phyloP scores from a whole-genome alignment of 768 basidiomycete species.

The Plicaturopsis crispa region DNA sequence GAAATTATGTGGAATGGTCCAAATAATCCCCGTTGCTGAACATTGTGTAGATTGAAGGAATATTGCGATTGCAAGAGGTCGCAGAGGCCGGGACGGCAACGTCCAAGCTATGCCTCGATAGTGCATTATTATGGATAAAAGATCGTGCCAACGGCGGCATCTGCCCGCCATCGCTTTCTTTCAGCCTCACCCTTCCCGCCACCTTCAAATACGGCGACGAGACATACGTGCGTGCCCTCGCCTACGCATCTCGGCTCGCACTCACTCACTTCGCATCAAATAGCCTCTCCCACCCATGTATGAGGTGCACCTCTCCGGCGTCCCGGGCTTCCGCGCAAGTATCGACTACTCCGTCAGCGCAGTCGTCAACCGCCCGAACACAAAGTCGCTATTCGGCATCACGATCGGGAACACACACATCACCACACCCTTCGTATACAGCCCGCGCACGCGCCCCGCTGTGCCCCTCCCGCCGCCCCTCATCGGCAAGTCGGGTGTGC shows the following conservation, averaged over 20 bases:
- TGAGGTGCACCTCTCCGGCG: slow-evolving; percentile 56
- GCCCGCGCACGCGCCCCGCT: slow-evolving; percentile 58
- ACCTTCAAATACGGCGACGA: slow-evolving; percentile 48
- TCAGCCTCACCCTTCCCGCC: slow-evolving; percentile 49
- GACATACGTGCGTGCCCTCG: slow-evolving; percentile 44
- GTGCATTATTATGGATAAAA: slow-evolving; percentile 51
- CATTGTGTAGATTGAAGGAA: slow-evolving; percentile 48
- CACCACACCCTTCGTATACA: slow-evolving; percentile 57
- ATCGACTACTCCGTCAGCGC: slow-evolving; percentile 58
- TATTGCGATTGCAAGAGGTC: slow-evolving; percentile 49
- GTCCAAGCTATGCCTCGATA: slow-evolving; percentile 43
- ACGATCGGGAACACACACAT: slow-evolving; percentile 33
- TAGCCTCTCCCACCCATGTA: slow-evolving; percentile 69
- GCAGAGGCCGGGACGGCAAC: slow-evolving; percentile 58
- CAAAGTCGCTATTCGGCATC: slow-evolving; percentile 10
- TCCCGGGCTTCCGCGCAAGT: slow-evolving; percentile 65
- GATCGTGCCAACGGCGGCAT: slow-evolving; percentile 25
- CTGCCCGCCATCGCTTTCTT: slow-evolving; percentile 48
- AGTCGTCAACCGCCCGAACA: slow-evolving; percentile 38
- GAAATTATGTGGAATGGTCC: neutral
- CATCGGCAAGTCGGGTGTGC: slow-evolving; percentile 29
- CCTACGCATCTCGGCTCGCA: neutral
- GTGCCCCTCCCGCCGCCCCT: slow-evolving; percentile 42
- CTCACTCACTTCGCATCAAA: slow-evolving; percentile 6
- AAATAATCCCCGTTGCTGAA: neutral